Percentiles rank a stretch among this genome's conserved stretches.
phyloP scores from a whole-genome alignment of 352 stramenopile genomes.

The Globisporangium okanoganense region DNA sequence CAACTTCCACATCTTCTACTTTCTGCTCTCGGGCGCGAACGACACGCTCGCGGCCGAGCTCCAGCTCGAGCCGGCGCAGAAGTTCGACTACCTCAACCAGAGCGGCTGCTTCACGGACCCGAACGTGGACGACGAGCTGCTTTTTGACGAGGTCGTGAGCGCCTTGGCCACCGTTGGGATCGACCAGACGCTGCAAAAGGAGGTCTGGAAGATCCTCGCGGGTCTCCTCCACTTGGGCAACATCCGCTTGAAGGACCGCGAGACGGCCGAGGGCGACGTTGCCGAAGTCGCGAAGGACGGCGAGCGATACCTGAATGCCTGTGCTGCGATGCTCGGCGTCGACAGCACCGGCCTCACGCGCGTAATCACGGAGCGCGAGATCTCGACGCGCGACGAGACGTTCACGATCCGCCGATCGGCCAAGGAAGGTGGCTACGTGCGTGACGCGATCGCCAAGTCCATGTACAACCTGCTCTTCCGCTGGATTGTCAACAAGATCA shows the following conservation, averaged over 20 bases:
- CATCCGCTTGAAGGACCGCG: conserved; percentile 66
- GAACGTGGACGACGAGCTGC: conserved; percentile 85
- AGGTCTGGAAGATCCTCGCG: conserved; percentile 75
- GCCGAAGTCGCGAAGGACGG: conserved; percentile 59
- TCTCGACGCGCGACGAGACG: conserved; percentile 72
- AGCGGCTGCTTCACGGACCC: conserved; percentile 78
- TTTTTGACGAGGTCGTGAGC: conserved; percentile 82
- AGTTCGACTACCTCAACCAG: conserved; percentile 86
- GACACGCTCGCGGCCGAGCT: conserved; percentile 55
- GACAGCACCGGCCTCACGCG: conserved; percentile 53
- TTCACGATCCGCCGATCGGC: conserved; percentile 79
- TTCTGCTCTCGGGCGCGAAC: conserved; percentile 72
- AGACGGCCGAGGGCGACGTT: conserved; percentile 75
- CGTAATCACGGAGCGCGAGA: conserved; percentile 80
- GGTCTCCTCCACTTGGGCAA: conserved; percentile 82
- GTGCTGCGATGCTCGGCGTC: conserved; percentile 68
- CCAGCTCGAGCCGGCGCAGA: conserved; percentile 45
- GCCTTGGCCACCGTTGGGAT: conserved; percentile 79
- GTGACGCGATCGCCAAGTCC: conserved; percentile 92
- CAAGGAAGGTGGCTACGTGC: conserved; percentile 78
- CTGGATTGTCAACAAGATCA: conserved; percentile 80
- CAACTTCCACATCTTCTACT: conserved; percentile 93
- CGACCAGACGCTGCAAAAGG: conserved; percentile 55
- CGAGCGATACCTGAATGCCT: conserved; percentile 49
- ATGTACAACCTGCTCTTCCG: conserved; percentile 91